Evolutionary conservation across 2,329 filamentous ascomycete genomes (phyloP).

Genomic region (Neonectria neomacrospora): DNA sequence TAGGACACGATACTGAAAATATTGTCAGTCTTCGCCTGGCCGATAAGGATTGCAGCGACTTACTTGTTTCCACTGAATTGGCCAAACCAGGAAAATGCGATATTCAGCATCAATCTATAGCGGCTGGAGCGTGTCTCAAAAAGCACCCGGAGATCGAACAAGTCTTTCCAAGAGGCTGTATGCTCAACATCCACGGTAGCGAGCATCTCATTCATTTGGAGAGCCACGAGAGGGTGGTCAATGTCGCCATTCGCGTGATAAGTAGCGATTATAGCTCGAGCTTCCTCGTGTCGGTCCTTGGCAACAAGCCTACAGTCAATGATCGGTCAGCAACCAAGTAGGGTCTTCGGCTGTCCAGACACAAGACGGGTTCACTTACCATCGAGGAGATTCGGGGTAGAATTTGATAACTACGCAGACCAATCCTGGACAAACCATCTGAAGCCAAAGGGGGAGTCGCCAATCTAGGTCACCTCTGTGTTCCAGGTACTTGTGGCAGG

Average conservation of each 20-base stretch:
- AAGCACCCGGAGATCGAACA: slow-evolving; percentile 51
- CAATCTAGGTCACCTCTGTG: slow-evolving; percentile 30
- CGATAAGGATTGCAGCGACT: neutral
- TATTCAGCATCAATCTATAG: slow-evolving; percentile 52
- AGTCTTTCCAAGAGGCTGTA: slow-evolving; percentile 48
- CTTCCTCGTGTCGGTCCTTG: slow-evolving; percentile 19
- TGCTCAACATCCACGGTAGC: slow-evolving; percentile 45
- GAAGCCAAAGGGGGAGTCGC: slow-evolving; percentile 32
- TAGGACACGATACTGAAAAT: slow-evolving; percentile 35
- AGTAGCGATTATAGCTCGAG: slow-evolving; percentile 34
- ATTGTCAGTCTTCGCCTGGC: neutral
- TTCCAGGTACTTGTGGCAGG: slow-evolving; percentile 23
- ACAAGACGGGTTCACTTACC: slow-evolving; percentile 45
- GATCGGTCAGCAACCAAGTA: neutral
- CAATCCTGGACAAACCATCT: slow-evolving; percentile 32
- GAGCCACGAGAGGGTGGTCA: slow-evolving; percentile 55
- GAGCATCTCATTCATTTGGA: slow-evolving; percentile 51
- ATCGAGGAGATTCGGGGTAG: slow-evolving; percentile 70
- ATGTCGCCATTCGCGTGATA: slow-evolving; percentile 67
- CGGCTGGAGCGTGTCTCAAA: slow-evolving; percentile 50
- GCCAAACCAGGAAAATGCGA: slow-evolving; percentile 55
- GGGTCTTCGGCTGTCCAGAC: neutral
- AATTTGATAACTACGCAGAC: slow-evolving; percentile 52
- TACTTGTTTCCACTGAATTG: slow-evolving; percentile 54
- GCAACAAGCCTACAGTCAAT: slow-evolving; percentile 23